Base-by-base conservation (phyloP, 2,329 filamentous ascomycete species). In the Zalaria sp. region DNA sequence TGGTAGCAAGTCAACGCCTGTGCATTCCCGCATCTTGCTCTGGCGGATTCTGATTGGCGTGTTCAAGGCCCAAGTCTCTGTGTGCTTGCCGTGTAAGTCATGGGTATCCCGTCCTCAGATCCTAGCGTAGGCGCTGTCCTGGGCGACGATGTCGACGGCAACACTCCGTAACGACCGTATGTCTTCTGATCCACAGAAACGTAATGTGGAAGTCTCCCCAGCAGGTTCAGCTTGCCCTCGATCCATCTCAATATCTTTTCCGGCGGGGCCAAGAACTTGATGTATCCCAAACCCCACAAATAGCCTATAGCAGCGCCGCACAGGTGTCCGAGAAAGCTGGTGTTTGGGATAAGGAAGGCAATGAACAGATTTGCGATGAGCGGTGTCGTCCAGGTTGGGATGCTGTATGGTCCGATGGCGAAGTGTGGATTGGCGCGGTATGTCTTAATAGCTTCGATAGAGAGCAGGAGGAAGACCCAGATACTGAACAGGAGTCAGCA, bases 141-240 rank as follows among this genome's bases (percentile, higher is more conserved):
- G 40, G 43, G 28, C 38, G 42, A 35, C 25, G 43, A 49, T 26
- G 53, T 58, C 38, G 49, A 57, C 2, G 88, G 89, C 43, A 96
- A 66, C 9, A 95, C 83, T 2, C 89, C 89, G 53, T 93, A 95
- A 41, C 89, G 74, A 5, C 89, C 89, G 55, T 89, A 94, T 4
- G 85, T 94, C 71, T 94, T 95, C 62, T 94, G 88, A 56, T 96
- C 89, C 10, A 95, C 80, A 43, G 84, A 93, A 38, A 96, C 82
- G 55, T 94, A 96, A 62, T 93, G 85, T 36, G 89, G 89, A 26
- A 96, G 64, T 45, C 86, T 73, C 18, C 79, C 83, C 25, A 94
- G 69, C 6, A 96, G 70, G 55, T 93, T 91, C 45, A 96, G 66
- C 58, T 89, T 93, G 11, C 75, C 77, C 64, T 98, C 91, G 42